phyloP scores from a whole-genome alignment of 345 rosid genomes.

The Linum tenue region DNA sequence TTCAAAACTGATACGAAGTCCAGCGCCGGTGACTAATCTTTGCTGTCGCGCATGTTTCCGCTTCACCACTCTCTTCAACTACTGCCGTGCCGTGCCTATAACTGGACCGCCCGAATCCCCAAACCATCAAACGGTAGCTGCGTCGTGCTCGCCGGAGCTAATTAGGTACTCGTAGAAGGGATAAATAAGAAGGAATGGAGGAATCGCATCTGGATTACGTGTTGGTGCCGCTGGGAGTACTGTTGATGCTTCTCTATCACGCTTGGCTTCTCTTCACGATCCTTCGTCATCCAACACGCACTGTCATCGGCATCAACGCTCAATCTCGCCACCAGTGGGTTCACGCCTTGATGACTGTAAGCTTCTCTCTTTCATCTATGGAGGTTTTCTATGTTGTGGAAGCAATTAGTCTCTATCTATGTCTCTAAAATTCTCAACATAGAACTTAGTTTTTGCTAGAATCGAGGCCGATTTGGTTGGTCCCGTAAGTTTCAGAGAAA shows the following conservation, averaged over 20 bases:
- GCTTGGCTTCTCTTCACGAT: slow-evolving; percentile 3
- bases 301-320: slow-evolving; percentile 33
- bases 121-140: too few species aligned
- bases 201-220: neutral
- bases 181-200: neutral
- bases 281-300: neutral
- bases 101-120: too few species aligned
- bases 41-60: too few species aligned
- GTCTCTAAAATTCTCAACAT: neutral
- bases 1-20: too few species aligned
- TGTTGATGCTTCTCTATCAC: neutral
- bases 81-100: too few species aligned
- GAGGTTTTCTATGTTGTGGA: neutral
- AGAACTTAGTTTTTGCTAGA: neutral
- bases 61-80: too few species aligned
- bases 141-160: too few species aligned
- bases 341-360: slow-evolving; percentile 57
- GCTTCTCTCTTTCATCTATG: slow-evolving; percentile 6
- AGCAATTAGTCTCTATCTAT: neutral
- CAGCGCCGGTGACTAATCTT: too few species aligned
- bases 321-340: slow-evolving; percentile 83
- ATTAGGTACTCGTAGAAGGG: neutral
- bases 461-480: neutral
- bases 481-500: neutral
- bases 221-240: neutral